Percentiles rank a stretch among this genome's conserved stretches.
Conservation (phyloP, 257 asterid species). For the Pogostemon cablin region DNA sequence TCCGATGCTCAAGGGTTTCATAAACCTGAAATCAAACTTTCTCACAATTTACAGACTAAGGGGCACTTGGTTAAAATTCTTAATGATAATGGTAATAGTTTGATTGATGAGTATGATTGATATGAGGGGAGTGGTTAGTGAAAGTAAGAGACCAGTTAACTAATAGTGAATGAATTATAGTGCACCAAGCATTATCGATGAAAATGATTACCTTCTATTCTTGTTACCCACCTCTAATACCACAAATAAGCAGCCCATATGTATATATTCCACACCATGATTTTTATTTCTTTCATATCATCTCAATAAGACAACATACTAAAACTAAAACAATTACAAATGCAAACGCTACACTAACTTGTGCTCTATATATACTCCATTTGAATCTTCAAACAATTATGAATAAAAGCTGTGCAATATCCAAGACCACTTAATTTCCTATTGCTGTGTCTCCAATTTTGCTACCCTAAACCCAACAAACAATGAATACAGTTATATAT, state of each 20-base stretch:
- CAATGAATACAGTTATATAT: background rate
- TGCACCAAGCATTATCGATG: too few relatives aligned
- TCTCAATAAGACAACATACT: slow-evolving; percentile 16
- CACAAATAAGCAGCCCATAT: background rate
- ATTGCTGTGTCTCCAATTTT: too few relatives aligned
- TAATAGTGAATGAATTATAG: too few relatives aligned
- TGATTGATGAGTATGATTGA: too few relatives aligned
- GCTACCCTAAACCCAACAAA: too few relatives aligned
- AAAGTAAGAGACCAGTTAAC: too few relatives aligned
- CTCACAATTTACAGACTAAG: slow-evolving; percentile 19
- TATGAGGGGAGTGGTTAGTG: too few relatives aligned
- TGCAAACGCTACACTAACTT: slow-evolving; percentile 25
- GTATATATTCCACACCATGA: slow-evolving; percentile 24
- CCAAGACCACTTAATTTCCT: background rate
- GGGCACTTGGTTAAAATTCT: too few relatives aligned
- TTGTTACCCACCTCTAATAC: too few relatives aligned
- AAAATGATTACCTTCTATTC: too few relatives aligned
- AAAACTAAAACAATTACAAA: background rate
- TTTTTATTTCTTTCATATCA: slow-evolving; percentile 7
- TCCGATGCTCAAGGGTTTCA: slow-evolving; percentile 73
- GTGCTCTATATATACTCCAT: slow-evolving; percentile 6
- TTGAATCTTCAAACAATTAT: background rate
- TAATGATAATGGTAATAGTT: too few relatives aligned
- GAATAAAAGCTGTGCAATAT: background rate
- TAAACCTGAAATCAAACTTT: slow-evolving; percentile 52